A percentile compares a stretch with the other conserved stretches of the same genome.
Evolutionary conservation across 495 filamentous ascomycete species (phyloP).

Genomic region (Lophium mytilinum): DNA sequence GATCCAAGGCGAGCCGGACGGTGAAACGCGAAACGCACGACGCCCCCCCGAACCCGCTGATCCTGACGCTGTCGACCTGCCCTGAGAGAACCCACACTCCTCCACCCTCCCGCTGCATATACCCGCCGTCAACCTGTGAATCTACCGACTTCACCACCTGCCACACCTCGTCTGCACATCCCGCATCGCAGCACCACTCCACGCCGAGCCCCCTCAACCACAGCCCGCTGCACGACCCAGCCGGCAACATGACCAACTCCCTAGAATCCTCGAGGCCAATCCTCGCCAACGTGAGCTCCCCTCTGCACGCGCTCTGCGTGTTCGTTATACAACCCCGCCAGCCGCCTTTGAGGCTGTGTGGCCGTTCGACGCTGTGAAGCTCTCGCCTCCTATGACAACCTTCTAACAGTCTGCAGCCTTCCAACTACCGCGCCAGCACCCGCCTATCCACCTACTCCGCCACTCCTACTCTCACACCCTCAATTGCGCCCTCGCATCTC

Average conservation of each 20-base stretch:
- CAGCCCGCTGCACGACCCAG: background rate
- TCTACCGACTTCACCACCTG: background rate
- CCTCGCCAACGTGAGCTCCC: slow-evolving; percentile 1
- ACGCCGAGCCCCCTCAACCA: background rate
- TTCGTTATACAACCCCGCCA: no score
- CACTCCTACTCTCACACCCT: slow-evolving; percentile 61
- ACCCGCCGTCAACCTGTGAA: background rate
- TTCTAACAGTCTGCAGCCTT: slow-evolving; percentile 8
- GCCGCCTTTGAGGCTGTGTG: background rate
- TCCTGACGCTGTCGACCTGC: background rate
- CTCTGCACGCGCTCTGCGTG: background rate
- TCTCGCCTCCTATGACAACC: background rate
- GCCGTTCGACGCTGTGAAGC: background rate
- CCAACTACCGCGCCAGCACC: slow-evolving; percentile 52
- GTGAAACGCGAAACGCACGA: slow-evolving; percentile 1
- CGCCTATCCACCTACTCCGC: slow-evolving; percentile 77
- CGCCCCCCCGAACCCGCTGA: background rate
- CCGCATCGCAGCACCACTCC: background rate
- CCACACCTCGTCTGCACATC: background rate
- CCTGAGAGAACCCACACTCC: background rate
- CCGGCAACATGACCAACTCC: background rate
- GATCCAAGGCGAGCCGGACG: background rate
- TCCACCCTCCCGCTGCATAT: background rate
- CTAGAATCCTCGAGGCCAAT: slow-evolving; percentile 1
- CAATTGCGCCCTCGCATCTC: slow-evolving; percentile 36